Evolutionary conservation across 2,329 filamentous ascomycete species (phyloP), one percentile per base, ranked within the genome.

Genomic region (Trichoderma arundinaceum): DNA sequence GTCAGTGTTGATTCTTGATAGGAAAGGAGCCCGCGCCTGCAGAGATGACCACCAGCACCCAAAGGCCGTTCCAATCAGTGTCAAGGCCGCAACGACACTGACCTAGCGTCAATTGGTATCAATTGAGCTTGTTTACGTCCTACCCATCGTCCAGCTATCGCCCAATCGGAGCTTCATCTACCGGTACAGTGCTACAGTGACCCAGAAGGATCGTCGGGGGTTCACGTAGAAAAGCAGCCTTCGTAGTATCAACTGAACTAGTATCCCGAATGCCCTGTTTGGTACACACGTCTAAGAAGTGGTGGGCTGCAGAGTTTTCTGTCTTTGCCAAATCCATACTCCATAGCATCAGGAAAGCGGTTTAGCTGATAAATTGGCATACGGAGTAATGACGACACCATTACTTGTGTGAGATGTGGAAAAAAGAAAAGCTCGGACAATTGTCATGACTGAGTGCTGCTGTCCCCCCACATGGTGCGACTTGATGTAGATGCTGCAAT

Each of bases 181-280:
- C 13, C 13, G 10, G 49, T 54, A 52, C 22, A 28, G 22, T 28
- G 22, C 28, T 41, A 63, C 49, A 19, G 38, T 54, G 60, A 54
- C 32, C 28, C 44, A 44, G 39, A 62, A 35, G 44, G 60, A 53
- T 63, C 49, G 39, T 53, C 39, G 39, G 59, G n/a, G 48, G 59
- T 35, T 54, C 48, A 35, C 39, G 17, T 19, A 41, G 32, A 59
- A 15, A 6, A 28, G 22, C 22, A 4, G 22, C 6, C 3, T 9
- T 8, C 10, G 39, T 10, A n/a, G 56, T 19, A 38, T 28, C 46
- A 51, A 22, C 15, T 17, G 17, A 8, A 48, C 13, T 56, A 4
- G 8, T 17, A 44, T 59, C n/a, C 46, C 17, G 8, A 32, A 60
- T 51, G 22, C 46, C 44, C 51, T 60, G 57, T 8, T 51, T 38